Base-by-base conservation (phyloP, 805 yeast species). In the Wickerhamiella musiphila region DNA sequence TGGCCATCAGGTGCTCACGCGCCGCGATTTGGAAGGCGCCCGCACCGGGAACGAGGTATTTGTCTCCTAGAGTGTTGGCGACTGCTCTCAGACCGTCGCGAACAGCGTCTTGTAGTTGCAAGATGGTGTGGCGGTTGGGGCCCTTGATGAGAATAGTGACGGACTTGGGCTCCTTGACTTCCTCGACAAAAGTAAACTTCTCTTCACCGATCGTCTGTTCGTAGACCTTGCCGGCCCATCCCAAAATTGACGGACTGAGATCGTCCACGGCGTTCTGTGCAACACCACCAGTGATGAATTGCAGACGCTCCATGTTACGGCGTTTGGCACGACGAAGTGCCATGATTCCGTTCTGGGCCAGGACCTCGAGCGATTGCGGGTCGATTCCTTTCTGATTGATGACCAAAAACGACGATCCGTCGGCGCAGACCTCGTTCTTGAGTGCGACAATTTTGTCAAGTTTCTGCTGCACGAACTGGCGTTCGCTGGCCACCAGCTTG, bases 381-480 rank as follows among this genome's bases (percentile, higher is more conserved):
- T 90, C 98, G 43, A 90, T 90, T 48, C 98, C 98, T 65, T 90
- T 90, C 59, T 90, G 98, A 60, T 90, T 90, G 54, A 90, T 78
- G 35, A 90, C 78, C 36, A 90, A 96, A 57, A 90, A 90, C 2
- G 86, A 81, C 47, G 73, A 65, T 42, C 70, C 62, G 41, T 72
- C 60, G 14, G 76, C 82, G 55, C 94, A 83, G 32, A 90, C 94
- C 52, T 75, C 74, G 52, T 90, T 82, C 58, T 90, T 90, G 56
- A 90, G 70, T 42, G 82, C 96, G 34, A 90, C 74, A 47, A 90
- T 90, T 56, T 84, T 82, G 48, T 70, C 70, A 48, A 90, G 68
- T 57, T 90, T 90, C 39, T 78, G 93, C 57, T 90, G 95, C 33
- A 90, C 95, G 49, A 90, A 90, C 52, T 68, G 74, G 48, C 98